Conservation (phyloP, 768 basidiomycete genomes). For the Wakefieldia striispora region DNA sequence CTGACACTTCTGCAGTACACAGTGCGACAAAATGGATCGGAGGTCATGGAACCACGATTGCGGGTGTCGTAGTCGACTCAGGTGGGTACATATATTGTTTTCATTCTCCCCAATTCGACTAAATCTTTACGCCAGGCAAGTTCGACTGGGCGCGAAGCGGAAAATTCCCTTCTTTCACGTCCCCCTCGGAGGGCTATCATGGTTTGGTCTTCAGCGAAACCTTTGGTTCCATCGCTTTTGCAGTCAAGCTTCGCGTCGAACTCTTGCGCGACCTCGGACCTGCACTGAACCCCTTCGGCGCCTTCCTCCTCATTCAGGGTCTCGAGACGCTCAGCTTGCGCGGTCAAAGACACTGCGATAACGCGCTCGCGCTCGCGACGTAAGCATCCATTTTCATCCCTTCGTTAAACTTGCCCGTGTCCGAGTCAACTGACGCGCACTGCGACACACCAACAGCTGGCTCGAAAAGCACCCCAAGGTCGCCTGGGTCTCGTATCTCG, state of each 20-base stretch:
- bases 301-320: slow-evolving; percentile 59
- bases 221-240: slow-evolving; percentile 51
- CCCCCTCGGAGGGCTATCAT: slow-evolving; percentile 57
- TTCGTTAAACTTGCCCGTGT: no score
- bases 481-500: slow-evolving; percentile 78
- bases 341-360: slow-evolving; percentile 55
- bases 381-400: slow-evolving; percentile 14
- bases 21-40: slow-evolving; percentile 69
- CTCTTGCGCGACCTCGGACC: slow-evolving; percentile 54
- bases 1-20: slow-evolving; percentile 36
- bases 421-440: not conserved
- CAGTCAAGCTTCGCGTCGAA: slow-evolving; percentile 50
- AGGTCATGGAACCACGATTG: slow-evolving; percentile 67
- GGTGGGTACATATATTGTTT: slow-evolving; percentile 45
- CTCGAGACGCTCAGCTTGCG: slow-evolving; percentile 63
- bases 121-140: slow-evolving; percentile 38
- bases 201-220: slow-evolving; percentile 49
- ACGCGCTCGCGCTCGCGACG: slow-evolving; percentile 52
- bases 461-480: slow-evolving; percentile 65
- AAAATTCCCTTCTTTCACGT: slow-evolving; percentile 55
- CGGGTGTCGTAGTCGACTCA: slow-evolving; percentile 58
- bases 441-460: slow-evolving; percentile 30
- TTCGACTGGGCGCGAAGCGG: slow-evolving; percentile 56
- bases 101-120: not conserved
- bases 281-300: slow-evolving; percentile 52